Conservation (phyloP, 805 yeast genomes). For the Clavispora vitiphila region DNA sequence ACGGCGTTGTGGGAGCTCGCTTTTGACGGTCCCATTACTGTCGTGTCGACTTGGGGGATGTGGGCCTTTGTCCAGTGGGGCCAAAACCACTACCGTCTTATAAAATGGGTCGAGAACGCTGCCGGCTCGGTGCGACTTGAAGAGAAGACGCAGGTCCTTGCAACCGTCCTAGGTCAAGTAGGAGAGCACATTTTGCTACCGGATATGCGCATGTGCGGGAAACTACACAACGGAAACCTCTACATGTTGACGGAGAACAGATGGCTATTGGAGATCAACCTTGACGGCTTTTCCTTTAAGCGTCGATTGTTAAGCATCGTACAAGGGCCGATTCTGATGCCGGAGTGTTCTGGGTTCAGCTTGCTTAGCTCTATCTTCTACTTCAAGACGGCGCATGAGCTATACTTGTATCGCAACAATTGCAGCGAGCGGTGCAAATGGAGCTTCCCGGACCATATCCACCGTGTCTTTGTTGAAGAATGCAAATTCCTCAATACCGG, state of each 20-base stretch:
- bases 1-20: not conserved
- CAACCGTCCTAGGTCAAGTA: not conserved
- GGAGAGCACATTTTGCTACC: not conserved
- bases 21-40: not conserved
- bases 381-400: not conserved
- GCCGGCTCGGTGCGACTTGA: not conserved
- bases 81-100: not conserved
- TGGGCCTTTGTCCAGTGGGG: not conserved
- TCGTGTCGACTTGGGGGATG: not conserved
- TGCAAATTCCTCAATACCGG: not conserved
- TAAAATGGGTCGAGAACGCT: not conserved
- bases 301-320: not conserved
- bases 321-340: not conserved
- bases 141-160: not conserved
- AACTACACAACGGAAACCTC: not conserved
- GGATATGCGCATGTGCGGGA: not conserved
- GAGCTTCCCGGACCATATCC: not conserved
- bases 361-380: not conserved
- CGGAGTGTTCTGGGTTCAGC: not conserved
- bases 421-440: not conserved
- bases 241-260: not conserved
- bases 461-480: not conserved
- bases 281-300: not conserved
- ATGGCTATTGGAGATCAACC: not conserved
- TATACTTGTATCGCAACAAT: not conserved